phyloP scores from a whole-genome alignment of 139 green algal species.

The Micractinium conductrix region DNA sequence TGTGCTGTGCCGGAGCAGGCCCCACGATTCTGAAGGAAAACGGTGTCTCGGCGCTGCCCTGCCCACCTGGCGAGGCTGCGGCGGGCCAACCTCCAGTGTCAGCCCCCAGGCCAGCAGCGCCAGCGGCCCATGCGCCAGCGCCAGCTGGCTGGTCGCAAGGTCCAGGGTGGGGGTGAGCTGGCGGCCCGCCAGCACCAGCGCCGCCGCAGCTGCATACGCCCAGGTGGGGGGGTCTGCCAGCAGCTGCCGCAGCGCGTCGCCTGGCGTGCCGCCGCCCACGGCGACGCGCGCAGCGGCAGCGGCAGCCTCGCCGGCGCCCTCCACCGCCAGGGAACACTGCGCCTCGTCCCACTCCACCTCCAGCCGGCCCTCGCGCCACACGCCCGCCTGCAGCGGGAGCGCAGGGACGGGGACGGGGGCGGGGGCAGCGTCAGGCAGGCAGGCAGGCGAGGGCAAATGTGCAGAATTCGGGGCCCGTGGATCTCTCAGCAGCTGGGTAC shows the following conservation, averaged over 20 bases:
- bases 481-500: too few relatives aligned
- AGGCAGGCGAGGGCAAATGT: neutral
- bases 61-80: constrained; percentile 28
- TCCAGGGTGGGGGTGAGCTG: constrained; percentile 39
- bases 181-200: constrained; percentile 12
- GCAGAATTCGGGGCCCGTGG: too few relatives aligned
- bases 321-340: constrained; percentile 75
- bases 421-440: neutral
- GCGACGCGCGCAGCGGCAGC: constrained; percentile 53
- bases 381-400: constrained; percentile 54
- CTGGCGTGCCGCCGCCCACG: constrained; percentile 28
- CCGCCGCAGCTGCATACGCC: constrained; percentile 31
- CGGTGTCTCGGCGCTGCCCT: too few relatives aligned
- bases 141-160: constrained; percentile 15
- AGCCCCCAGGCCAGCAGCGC: constrained; percentile 39
- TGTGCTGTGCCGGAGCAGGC: too few relatives aligned
- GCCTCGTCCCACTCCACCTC: constrained; percentile 64
- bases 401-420: neutral
- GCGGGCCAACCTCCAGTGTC: constrained; percentile 12
- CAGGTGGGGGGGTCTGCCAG: constrained; percentile 31
- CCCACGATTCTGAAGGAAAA: too few relatives aligned
- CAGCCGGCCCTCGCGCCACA: constrained; percentile 70
- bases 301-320: constrained; percentile 70
- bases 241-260: constrained; percentile 21
- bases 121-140: constrained; percentile 37